Conservation (phyloP, 768 basidiomycete genomes). For the Pleurotus eryngii region DNA sequence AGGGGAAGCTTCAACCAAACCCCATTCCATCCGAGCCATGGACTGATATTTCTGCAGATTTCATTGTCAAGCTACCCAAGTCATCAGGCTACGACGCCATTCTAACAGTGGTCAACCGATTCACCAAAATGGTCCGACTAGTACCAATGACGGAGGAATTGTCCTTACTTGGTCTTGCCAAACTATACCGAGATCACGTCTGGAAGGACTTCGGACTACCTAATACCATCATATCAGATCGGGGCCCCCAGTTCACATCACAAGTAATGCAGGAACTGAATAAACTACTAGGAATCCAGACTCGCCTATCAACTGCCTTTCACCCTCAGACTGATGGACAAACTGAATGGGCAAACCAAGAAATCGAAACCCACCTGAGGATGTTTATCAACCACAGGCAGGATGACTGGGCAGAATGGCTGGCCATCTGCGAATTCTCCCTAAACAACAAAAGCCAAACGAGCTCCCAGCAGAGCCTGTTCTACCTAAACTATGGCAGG, state of each 20-base stretch:
- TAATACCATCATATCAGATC: no score
- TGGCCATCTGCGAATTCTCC: slow-evolving; percentile 7
- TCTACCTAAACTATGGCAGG: slow-evolving; percentile 11
- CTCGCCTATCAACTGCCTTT: no score
- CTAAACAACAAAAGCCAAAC: slow-evolving; percentile 14
- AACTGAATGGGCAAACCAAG: no score
- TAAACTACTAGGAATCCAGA: no score
- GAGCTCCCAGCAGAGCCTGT: slow-evolving; percentile 9
- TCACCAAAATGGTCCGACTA: slow-evolving; percentile 16
- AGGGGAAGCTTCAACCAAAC: slow-evolving; percentile 8
- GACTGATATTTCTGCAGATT: slow-evolving; percentile 17
- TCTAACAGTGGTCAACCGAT: slow-evolving; percentile 23
- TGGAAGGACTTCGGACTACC: no score
- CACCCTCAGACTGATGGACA: no score
- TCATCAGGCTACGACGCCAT: slow-evolving; percentile 34
- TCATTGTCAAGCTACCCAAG: slow-evolving; percentile 19
- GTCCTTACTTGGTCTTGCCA: neutral
- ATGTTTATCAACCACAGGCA: no score
- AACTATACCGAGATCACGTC: no score
- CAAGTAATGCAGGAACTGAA: no score
- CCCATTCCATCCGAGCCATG: slow-evolving; percentile 19
- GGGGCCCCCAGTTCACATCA: no score
- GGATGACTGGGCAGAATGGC: neutral
- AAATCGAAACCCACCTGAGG: no score
- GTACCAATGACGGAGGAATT: slow-evolving; percentile 9